Conservation (phyloP, 2,329 filamentous ascomycete species). For the Lecanicillium sp. region DNA sequence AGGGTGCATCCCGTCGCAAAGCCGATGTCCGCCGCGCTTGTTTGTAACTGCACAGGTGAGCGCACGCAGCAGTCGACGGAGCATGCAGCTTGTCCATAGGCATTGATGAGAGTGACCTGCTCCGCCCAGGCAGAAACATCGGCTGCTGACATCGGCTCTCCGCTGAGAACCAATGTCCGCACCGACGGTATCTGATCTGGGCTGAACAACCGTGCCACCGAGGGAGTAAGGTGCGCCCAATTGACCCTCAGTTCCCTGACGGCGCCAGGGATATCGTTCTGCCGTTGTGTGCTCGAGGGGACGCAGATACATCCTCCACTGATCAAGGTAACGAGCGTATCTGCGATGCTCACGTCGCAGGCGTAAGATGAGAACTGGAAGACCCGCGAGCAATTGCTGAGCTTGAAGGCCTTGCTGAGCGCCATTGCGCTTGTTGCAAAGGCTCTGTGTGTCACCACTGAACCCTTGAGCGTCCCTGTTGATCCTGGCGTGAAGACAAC, state of each 20-base stretch:
- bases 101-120: conserved; percentile 5
- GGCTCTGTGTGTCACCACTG: too few species aligned
- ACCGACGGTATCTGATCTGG: neutral
- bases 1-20: conserved; percentile 1
- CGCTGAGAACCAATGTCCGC: neutral
- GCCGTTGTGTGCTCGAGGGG: conserved; percentile 7
- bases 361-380: conserved; percentile 9
- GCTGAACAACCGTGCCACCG: conserved; percentile 1
- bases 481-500: too few species aligned
- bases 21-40: conserved; percentile 7
- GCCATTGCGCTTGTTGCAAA: too few species aligned
- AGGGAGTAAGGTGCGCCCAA: conserved; percentile 2
- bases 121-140: neutral
- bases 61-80: too few species aligned
- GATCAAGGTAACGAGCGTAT: conserved; percentile 4
- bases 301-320: conserved; percentile 8
- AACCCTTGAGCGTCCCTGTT: too few species aligned
- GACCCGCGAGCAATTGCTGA: neutral
- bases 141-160: too few species aligned
- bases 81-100: conserved; percentile 6
- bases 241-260: conserved; percentile 9
- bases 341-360: conserved; percentile 7
- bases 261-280: conserved; percentile 4
- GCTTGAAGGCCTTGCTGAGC: too few species aligned
- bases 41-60: too few species aligned